These are phyloP conservation scores for Chaetomium sp. DNA, from an alignment of 2,329 filamentous ascomycete species.

Conservation along the genomic window DNA sequence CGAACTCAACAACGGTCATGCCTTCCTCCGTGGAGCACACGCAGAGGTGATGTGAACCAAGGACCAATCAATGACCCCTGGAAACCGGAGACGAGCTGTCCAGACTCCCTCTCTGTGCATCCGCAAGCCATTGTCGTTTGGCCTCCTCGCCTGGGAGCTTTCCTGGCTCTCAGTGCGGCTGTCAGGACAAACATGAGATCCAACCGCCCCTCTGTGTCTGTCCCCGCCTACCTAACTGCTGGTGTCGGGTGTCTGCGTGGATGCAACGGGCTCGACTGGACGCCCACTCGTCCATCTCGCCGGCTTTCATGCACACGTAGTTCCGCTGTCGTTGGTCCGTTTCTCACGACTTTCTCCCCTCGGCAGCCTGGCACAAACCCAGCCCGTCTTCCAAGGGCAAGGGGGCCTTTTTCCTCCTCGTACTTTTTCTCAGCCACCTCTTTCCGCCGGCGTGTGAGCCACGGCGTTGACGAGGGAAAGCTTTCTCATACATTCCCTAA, in stretches of 20 bases:
- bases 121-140: background rate
- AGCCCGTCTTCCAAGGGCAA: constrained; percentile 17
- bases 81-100: constrained; percentile 37
- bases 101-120: constrained; percentile 27
- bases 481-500: no score
- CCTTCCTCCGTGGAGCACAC: constrained; percentile 43
- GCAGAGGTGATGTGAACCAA: constrained; percentile 38
- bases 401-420: constrained; percentile 16
- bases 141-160: constrained; percentile 17
- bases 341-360: background rate
- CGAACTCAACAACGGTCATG: constrained; percentile 45
- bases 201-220: background rate
- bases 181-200: no score
- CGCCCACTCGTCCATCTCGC: constrained; percentile 17
- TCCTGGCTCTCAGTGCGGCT: constrained; percentile 23
- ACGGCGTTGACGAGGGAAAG: no score
- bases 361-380: constrained; percentile 13
- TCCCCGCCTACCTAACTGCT: constrained; percentile 22
- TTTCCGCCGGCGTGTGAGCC: constrained; percentile 6
- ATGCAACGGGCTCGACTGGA: constrained; percentile 22
- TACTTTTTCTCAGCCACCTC: constrained; percentile 8
- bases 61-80: constrained; percentile 36
- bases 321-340: no score
- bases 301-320: constrained; percentile 18
- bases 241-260: constrained; percentile 25